Evolutionary conservation across 805 yeast genomes (phyloP), one percentile per base, ranked within the genome.

Genomic region (Candida insectalens): DNA sequence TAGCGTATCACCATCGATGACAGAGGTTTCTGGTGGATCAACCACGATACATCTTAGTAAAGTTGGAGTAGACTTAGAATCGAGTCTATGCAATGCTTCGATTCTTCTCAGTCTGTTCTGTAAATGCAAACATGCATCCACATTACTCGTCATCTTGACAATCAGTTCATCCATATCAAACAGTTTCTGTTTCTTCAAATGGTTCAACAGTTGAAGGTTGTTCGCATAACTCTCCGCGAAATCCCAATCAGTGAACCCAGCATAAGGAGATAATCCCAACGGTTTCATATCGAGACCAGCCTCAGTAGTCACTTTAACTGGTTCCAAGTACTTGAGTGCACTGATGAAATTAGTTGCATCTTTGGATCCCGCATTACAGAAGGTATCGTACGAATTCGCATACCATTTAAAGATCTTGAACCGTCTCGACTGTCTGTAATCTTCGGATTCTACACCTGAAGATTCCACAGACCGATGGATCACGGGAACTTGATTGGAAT

Each of bases 31-130:
- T 7, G 55, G 49, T 6, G 55, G 49, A 9, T 62, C 61, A 3
- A 65, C 56, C n/a, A 74, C 44, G 3, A 64, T 47, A 45, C 80
- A 72, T 36, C 65, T 55, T 41, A 60, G 55, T 16, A 62, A 46
- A 10, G 13, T 15, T n/a, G 21, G 18, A 7, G 19, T 9, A 14
- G 15, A 9, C 23, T 7, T 8, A 7, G 23, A 21, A 7, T 31
- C 19, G 7, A 21, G 36, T n/a, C 13, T 22, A 4, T 8, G 29
- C 19, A 30, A 25, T n/a, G 26, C 30, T 8, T 19, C 9, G 29
- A 19, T 32, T 15, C 46, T 31, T 20, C 47, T 37, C 12, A 46
- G 35, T 16, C 47, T 27, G 16, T 18, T 8, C 23, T 25, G 23
- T 9, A 32, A 12, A 6, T 32, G 23, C 6, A 32, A 21, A 26